Percentiles rank a stretch among this genome's conserved stretches.
phyloP scores from a whole-genome alignment of 306 rosid species.

The Glycine soja region DNA sequence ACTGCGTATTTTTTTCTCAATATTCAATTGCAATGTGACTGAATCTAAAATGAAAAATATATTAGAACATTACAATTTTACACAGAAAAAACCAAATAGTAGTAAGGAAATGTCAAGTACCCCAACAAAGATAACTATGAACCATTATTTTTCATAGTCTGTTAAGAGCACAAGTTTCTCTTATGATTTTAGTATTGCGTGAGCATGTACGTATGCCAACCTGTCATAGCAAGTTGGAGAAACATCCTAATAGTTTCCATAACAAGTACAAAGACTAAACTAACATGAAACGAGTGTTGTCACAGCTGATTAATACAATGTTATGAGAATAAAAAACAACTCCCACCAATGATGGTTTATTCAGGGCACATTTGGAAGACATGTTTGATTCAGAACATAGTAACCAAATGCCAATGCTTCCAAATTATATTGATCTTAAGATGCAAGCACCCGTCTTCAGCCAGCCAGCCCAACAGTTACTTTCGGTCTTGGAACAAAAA shows the following conservation, averaged over 20 bases:
- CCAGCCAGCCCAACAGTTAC: not conserved
- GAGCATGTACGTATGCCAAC: not conserved
- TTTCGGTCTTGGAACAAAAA: not conserved
- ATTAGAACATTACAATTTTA: slow-evolving; percentile 25
- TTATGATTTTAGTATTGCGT: not conserved
- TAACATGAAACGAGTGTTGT: not conserved
- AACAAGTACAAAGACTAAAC: not conserved
- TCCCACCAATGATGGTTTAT: not conserved
- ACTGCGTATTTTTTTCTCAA: slow-evolving; percentile 74
- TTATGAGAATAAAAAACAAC: not conserved
- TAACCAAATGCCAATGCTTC: not conserved
- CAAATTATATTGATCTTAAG: not conserved
- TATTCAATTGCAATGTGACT: slow-evolving; percentile 63
- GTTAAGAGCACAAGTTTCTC: not conserved
- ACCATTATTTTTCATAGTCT: not conserved
- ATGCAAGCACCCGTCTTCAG: no score
- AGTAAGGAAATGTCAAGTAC: not conserved
- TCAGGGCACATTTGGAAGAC: not conserved
- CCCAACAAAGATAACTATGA: not conserved
- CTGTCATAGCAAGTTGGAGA: not conserved
- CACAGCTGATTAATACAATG: not conserved
- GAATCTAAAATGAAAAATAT: slow-evolving; percentile 57
- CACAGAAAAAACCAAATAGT: not conserved
- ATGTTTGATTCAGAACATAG: not conserved
- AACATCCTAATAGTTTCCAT: not conserved